A percentile compares a stretch with the other conserved stretches of the same genome.
phyloP scores from a whole-genome alignment of 331 rosid species.

The Acacia pycnantha region DNA sequence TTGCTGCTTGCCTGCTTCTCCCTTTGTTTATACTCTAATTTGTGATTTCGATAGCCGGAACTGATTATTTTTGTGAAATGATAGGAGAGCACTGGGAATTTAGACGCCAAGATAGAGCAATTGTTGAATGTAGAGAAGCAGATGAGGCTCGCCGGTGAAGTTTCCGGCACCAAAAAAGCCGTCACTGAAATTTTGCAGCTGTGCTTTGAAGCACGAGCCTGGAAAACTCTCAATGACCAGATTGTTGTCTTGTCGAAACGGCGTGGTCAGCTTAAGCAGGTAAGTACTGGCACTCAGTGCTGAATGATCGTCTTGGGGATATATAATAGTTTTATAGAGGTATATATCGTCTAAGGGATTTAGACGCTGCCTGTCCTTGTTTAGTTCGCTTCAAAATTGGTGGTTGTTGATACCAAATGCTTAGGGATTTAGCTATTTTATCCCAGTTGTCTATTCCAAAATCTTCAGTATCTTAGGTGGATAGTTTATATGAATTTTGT shows the following conservation, averaged over 20 bases:
- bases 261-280: slow-evolving; percentile 99
- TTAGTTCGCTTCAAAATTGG: background rate
- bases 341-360: slow-evolving; percentile 27
- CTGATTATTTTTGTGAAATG: slow-evolving; percentile 14
- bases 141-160: slow-evolving; percentile 79
- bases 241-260: slow-evolving; percentile 90
- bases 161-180: slow-evolving; percentile 87
- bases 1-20: background rate
- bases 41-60: background rate
- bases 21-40: background rate
- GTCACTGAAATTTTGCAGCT: slow-evolving; percentile 81
- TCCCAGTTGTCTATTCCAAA: background rate
- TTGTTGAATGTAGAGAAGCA: slow-evolving; percentile 88
- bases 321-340: background rate
- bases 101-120: slow-evolving; percentile 76
- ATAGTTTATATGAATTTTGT: background rate
- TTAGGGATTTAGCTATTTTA: background rate
- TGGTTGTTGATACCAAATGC: background rate
- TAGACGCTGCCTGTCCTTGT: background rate
- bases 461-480: background rate
- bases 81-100: slow-evolving; percentile 60
- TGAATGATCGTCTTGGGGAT: background rate
- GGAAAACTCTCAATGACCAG: slow-evolving; percentile 96
- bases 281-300: slow-evolving; percentile 1
- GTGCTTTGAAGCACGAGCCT: slow-evolving; percentile 85